phyloP scores from a whole-genome alignment of 495 filamentous ascomycete species.

The Trichocladium uniseriatum region DNA sequence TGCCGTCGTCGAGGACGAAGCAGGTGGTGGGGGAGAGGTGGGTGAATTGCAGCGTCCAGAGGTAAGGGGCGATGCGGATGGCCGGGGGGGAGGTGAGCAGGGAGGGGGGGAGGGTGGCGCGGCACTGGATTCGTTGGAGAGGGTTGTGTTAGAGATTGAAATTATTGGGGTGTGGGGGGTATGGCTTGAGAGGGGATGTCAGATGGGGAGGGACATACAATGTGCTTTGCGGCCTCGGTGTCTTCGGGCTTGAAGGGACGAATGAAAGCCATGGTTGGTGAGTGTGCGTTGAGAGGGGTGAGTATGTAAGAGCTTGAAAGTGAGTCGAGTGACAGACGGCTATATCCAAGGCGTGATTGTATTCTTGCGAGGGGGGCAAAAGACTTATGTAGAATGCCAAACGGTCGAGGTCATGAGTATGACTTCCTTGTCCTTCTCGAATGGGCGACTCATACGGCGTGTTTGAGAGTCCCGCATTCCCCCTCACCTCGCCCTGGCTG shows the following conservation, averaged over 20 bases:
- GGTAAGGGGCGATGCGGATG: constrained; percentile 29
- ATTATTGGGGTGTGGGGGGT: too few species aligned
- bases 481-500: neutral
- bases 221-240: constrained; percentile 26
- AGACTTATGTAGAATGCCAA: too few species aligned
- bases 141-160: neutral
- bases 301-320: too few species aligned
- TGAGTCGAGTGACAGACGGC: too few species aligned
- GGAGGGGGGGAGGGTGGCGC: constrained; percentile 31
- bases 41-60: constrained; percentile 39
- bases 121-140: constrained; percentile 22
- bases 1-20: constrained; percentile 35
- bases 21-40: constrained; percentile 28
- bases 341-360: too few species aligned
- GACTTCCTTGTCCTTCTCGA: too few species aligned
- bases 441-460: too few species aligned
- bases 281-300: too few species aligned
- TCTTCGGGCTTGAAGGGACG: constrained; percentile 25
- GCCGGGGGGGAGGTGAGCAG: constrained; percentile 19
- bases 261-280: constrained; percentile 27
- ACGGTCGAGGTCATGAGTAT: too few species aligned
- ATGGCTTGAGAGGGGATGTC: too few species aligned
- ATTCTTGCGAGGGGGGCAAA: too few species aligned
- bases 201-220: too few species aligned
- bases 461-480: neutral